These are phyloP conservation scores for Monascus ruber DNA, from an alignment of 2,329 filamentous ascomycete genomes.

Conservation along the genomic window DNA sequence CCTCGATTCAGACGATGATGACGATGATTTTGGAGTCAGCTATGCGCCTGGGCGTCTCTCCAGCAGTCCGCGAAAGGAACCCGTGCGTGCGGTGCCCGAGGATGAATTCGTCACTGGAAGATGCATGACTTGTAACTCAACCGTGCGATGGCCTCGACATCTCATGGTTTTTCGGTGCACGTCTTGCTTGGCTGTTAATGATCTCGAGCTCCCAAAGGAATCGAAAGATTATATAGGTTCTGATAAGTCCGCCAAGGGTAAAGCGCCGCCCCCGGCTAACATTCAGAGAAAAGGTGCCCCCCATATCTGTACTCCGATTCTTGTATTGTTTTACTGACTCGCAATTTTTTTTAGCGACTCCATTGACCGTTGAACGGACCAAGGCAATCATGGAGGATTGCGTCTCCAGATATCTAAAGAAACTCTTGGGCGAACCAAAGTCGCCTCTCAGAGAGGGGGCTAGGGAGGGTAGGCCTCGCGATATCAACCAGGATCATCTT, in stretches of 20 bases:
- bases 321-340: too few species aligned
- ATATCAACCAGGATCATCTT: slow-evolving; percentile 12
- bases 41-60: slow-evolving; percentile 22
- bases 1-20: slow-evolving; percentile 31
- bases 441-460: slow-evolving; percentile 2
- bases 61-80: slow-evolving; percentile 29
- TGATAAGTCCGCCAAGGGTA: too few species aligned
- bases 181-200: slow-evolving; percentile 75
- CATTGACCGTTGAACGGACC: slow-evolving; percentile 51
- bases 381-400: slow-evolving; percentile 46
- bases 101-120: slow-evolving; percentile 57
- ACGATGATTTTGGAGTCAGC: slow-evolving; percentile 14
- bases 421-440: slow-evolving; percentile 20
- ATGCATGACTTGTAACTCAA: slow-evolving; percentile 77
- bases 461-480: slow-evolving; percentile 25
- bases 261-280: background rate
- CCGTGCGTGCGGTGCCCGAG: slow-evolving; percentile 25
- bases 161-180: slow-evolving; percentile 69
- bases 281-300: slow-evolving; percentile 13
- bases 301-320: too few species aligned
- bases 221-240: too few species aligned
- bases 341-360: slow-evolving; percentile 21
- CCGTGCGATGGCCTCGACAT: slow-evolving; percentile 66
- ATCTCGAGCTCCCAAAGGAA: slow-evolving; percentile 43
- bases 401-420: slow-evolving; percentile 39